phyloP scores from a whole-genome alignment of 306 rosid species.

The Casuarina equisetifolia region DNA sequence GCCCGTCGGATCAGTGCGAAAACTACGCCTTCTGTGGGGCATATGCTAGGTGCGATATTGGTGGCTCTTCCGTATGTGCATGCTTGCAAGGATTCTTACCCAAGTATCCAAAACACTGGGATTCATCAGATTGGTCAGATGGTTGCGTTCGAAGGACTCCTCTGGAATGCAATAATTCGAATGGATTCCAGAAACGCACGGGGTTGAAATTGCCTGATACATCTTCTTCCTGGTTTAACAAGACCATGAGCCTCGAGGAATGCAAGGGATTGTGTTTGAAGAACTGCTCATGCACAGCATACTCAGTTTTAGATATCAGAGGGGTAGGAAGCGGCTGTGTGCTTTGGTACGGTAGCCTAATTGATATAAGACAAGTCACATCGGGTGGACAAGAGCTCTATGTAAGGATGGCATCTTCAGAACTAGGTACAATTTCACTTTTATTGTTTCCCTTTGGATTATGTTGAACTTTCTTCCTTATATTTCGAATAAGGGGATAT shows the following conservation, averaged over 20 bases:
- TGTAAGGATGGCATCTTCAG: neutral
- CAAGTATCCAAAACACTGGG: neutral
- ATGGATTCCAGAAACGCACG: constrained; percentile 11
- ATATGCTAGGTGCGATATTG: constrained; percentile 18
- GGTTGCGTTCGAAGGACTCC: constrained; percentile 29
- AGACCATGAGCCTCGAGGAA: constrained; percentile 21
- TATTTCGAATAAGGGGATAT: neutral
- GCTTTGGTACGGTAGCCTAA: constrained; percentile 30
- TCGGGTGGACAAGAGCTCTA: constrained; percentile 37
- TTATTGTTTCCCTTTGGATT: neutral
- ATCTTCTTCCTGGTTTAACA: constrained; percentile 33
- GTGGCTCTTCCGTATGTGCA: constrained; percentile 15
- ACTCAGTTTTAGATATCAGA: constrained; percentile 22
- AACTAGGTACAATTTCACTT: neutral
- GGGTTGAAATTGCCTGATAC: constrained; percentile 35
- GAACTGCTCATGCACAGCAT: constrained; percentile 39
- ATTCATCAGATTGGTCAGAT: constrained; percentile 14
- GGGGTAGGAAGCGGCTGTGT: constrained; percentile 40
- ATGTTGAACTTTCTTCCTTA: constrained; percentile 7
- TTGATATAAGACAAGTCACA: constrained; percentile 29
- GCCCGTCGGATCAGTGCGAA: constrained; percentile 22
- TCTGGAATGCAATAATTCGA: constrained; percentile 17
- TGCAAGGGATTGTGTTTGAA: constrained; percentile 31
- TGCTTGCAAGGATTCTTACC: constrained; percentile 28
- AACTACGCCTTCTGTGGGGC: constrained; percentile 30